Evolutionary conservation across 1,284 basidiomycete genomes (phyloP), one percentile per base, ranked within the genome.

Genomic region (Puccinia coronata): DNA sequence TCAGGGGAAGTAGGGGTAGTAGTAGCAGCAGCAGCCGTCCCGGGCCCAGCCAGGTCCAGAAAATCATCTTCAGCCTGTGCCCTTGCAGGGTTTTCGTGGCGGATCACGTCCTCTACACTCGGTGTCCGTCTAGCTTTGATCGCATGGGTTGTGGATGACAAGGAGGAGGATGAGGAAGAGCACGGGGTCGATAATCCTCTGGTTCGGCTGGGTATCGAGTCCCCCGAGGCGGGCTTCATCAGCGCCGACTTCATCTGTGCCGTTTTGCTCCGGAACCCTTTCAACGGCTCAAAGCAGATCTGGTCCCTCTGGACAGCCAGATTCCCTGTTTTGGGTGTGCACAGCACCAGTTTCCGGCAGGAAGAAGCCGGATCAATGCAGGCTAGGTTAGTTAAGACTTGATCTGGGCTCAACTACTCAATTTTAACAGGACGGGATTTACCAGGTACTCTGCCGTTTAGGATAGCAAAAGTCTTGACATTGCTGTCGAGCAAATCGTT

Each of bases 271-370:
- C 77, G 41, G 41, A 79, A 79, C 2, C 77, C 77, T 71, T 49
- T 79, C 36, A 79, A 31, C n/a, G 78, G 78, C 43, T 80, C 70
- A 53, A 80, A 80, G 57, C 70, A 53, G 49, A 80, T 73, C 18
- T 36, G 51, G 49, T 72, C 70, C 36, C 20, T 49, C 39, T 63
- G 47, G 11, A 73, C 59, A 18, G 23, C 31, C 39, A 80, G 57
- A 51, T 43, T 61, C 25, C 78, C 78, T 80, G 25, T 76, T 20
- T 47, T 31, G n/a, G n/a, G n/a, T 59, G 39, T 71, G 11, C 23
- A 49, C 20, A 72, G 20, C 28, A 3, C 18, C 25, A 61, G 12
- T 61, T 61, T 57, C 20, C 20, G 36, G 25, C 31, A n/a, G n/a
- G n/a, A 63, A 69, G 36, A 55, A 78, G 25, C 47, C 39, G 11